phyloP scores from a whole-genome alignment of 805 yeast species.

The Osmozyma mogii region DNA sequence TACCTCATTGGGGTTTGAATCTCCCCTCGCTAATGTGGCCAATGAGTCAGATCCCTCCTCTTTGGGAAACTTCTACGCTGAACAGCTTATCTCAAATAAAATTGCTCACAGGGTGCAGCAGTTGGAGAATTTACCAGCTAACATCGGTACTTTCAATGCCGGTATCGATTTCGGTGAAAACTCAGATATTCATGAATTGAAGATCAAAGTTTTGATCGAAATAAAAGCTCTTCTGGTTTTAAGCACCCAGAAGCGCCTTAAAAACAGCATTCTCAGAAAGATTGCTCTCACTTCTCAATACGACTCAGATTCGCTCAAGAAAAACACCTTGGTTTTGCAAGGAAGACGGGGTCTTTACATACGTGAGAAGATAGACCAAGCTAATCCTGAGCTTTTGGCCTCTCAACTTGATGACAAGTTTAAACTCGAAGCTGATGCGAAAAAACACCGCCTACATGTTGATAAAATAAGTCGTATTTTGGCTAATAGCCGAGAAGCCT shows the following conservation, averaged over 20 bases:
- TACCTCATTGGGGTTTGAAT: conserved; percentile 29
- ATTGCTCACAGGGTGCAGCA: conserved; percentile 52
- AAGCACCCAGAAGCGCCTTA: conserved; percentile 61
- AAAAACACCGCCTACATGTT: conserved; percentile 44
- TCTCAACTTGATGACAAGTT: conserved; percentile 71
- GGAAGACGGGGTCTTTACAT: conserved; percentile 64
- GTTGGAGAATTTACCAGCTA: conserved; percentile 61
- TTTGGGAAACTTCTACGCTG: conserved; percentile 45
- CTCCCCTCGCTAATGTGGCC: conserved; percentile 15
- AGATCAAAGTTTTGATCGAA: conserved; percentile 62
- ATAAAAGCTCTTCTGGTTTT: conserved; percentile 58
- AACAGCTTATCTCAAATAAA: conserved; percentile 44
- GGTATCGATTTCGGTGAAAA: conserved; percentile 12
- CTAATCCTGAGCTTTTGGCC: conserved; percentile 68
- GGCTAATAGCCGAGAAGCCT: too few relatives aligned
- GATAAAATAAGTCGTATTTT: conserved; percentile 34
- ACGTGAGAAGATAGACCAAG: conserved; percentile 61
- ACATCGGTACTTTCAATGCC: conserved; percentile 48
- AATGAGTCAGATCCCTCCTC: conserved; percentile 29
- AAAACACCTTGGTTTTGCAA: conserved; percentile 50
- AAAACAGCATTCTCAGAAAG: conserved; percentile 49
- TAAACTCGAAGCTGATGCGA: conserved; percentile 43
- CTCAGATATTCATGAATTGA: conserved; percentile 42
- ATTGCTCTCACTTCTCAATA: conserved; percentile 52
- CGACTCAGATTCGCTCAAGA: conserved; percentile 41